phyloP scores from a whole-genome alignment of 768 basidiomycete species.

The Russula sp. region DNA sequence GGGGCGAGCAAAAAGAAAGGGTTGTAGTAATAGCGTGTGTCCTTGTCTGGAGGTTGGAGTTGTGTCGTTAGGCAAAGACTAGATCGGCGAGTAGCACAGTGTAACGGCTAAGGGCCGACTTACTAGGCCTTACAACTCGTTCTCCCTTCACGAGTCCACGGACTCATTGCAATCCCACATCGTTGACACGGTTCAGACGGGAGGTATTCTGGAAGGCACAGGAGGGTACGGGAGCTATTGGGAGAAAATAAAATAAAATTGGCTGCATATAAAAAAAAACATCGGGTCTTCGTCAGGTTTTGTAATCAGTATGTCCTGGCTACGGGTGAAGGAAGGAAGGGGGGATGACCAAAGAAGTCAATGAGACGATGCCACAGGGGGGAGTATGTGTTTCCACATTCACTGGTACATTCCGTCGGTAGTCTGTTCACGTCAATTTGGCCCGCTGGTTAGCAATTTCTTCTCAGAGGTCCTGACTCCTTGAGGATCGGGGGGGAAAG shows the following conservation, averaged over 20 bases:
- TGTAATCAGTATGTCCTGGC: neutral
- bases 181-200: too few species aligned
- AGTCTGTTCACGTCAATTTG: neutral
- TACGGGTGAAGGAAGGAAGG: neutral
- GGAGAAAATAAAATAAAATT: neutral
- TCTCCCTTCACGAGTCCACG: too few species aligned
- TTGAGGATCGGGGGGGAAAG: neutral
- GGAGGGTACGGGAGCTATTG: too few species aligned
- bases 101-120: too few species aligned
- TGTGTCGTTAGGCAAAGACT: too few species aligned
- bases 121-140: too few species aligned
- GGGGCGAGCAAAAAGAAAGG: too few species aligned
- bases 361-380: neutral
- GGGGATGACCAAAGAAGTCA: neutral
- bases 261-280: neutral
- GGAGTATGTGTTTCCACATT: neutral
- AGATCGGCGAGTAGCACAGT: too few species aligned
- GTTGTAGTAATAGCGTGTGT: neutral
- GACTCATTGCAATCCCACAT: too few species aligned
- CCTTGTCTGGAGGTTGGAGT: neutral
- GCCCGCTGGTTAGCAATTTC: too few species aligned
- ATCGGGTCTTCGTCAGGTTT: neutral
- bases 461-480: neutral
- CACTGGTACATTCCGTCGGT: neutral
- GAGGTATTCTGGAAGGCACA: too few species aligned